Evolutionary conservation across 1,284 basidiomycete genomes (phyloP).

Genomic region (Pholiota adiposa): DNA sequence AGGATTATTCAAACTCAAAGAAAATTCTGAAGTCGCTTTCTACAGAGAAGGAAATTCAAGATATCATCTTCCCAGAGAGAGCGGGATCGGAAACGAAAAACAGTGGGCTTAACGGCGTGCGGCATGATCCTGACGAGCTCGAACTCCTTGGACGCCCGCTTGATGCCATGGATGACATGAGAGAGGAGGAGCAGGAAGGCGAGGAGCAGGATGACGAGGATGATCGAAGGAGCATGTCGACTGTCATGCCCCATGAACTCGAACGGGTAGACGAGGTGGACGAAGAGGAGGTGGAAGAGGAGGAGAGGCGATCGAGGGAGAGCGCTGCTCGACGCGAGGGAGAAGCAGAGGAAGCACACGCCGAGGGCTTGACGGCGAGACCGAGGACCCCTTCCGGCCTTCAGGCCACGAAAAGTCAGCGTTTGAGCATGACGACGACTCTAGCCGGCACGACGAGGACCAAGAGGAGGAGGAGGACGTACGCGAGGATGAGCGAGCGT

Average conservation of each 20-base stretch:
- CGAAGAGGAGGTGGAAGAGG: conserved; percentile 57
- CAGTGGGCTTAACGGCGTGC: not conserved
- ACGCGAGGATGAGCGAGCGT: conserved; percentile 33
- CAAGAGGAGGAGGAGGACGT: conserved; percentile 42
- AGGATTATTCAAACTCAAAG: too few species aligned
- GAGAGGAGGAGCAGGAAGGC: conserved; percentile 20
- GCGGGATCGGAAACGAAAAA: not conserved
- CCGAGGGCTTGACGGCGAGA: conserved; percentile 53
- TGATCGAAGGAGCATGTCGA: conserved; percentile 61
- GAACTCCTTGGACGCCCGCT: not conserved
- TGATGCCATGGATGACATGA: not conserved
- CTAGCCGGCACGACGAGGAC: conserved; percentile 42
- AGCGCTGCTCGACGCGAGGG: conserved; percentile 25
- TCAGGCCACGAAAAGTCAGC: conserved; percentile 3
- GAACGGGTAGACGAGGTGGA: conserved; percentile 79
- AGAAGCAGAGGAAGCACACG: conserved; percentile 40
- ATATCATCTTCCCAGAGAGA: too few species aligned
- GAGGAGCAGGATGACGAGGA: conserved; percentile 59
- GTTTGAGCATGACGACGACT: conserved; percentile 56
- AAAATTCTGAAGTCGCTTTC: too few species aligned
- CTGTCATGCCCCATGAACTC: conserved; percentile 68
- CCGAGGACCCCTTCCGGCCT: conserved; percentile 35
- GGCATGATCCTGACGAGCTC: not conserved
- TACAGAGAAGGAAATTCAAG: too few species aligned
- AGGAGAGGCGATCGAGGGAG: conserved; percentile 31